phyloP scores from a whole-genome alignment of 1,139 yeast genomes.

The Geotrichum reessii region DNA sequence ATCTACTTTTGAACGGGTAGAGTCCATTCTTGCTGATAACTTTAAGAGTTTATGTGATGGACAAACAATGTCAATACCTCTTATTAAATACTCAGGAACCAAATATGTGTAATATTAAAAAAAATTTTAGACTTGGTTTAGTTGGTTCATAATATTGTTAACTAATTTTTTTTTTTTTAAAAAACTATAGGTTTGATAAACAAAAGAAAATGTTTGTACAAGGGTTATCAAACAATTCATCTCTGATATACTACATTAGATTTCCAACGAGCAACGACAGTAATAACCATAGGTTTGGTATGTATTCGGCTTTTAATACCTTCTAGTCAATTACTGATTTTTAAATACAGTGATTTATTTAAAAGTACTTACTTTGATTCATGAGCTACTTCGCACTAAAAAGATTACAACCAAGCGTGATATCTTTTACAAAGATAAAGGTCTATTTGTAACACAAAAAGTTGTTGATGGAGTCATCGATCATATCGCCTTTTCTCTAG shows the following conservation, averaged over 20 bases:
- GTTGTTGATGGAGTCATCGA: slow-evolving; percentile 44
- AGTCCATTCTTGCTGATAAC: slow-evolving; percentile 3
- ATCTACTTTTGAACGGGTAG: background rate
- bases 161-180: background rate
- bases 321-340: background rate
- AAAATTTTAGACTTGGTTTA: background rate
- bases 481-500: slow-evolving; percentile 27
- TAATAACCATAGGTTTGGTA: slow-evolving; percentile 13
- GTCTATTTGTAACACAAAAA: slow-evolving; percentile 47
- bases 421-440: slow-evolving; percentile 59
- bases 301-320: background rate
- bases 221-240: background rate
- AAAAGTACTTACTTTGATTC: slow-evolving; percentile 21
- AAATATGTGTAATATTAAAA: background rate
- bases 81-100: background rate
- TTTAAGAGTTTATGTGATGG: background rate
- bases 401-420: slow-evolving; percentile 50
- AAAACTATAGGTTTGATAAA: background rate
- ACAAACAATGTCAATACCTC: background rate
- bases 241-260: background rate
- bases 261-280: slow-evolving; percentile 4
- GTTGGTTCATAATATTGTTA: background rate
- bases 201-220: background rate
- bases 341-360: slow-evolving; percentile 12
- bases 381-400: slow-evolving; percentile 15